Evolutionary conservation across 2,329 filamentous ascomycete species (phyloP), one percentile per base, ranked within the genome.

Genomic region (Scorias spongiosa): DNA sequence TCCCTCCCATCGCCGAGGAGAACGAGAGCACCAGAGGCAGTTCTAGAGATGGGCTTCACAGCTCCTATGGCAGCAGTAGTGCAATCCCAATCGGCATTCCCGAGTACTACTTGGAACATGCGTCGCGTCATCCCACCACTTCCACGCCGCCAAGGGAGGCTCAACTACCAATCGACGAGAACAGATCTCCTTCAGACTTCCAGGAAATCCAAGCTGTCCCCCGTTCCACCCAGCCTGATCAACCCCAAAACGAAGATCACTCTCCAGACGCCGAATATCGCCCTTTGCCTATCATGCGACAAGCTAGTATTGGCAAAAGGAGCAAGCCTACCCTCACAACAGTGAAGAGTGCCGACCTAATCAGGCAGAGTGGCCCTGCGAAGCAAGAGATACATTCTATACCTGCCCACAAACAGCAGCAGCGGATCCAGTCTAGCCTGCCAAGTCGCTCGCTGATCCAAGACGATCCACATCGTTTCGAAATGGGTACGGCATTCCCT

Each of bases 1-100:
- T 71, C 20, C 65, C 67, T 29, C 68, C 68, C 2, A 71, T 71
- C 41, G 62, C 57, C 2, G 68, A 71, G 54, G 68, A 71, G 48
- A 60, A 64, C 5, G 67, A 68, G 42, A 63, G 58, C n/a, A 57
- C 62, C 38, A 48, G 49, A 6, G 48, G 54, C 10, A 55, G 51
- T 44, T 34, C 46, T 14, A 46, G 51, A 20, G 49, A 49, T 14
- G 51, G 53, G 40, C 57, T 54, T 46, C 55, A 53, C 39, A 62
- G 60, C 10, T 70, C 67, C 1, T 69, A 63, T 45, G 66, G 67
- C 14, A 70, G 68, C 18, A 71, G 67, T 48, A 69, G 66, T 47
- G 67, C 66, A 0, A 69, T 70, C 34, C 67, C 68, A 0, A 60
- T 62, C 20, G 57, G 63, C 36, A 55, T 56, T 2, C 57, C 63